A percentile compares a stretch with the other conserved stretches of the same genome.
Conservation (phyloP, 257 asterid genomes). For the Solanum microdontum region DNA sequence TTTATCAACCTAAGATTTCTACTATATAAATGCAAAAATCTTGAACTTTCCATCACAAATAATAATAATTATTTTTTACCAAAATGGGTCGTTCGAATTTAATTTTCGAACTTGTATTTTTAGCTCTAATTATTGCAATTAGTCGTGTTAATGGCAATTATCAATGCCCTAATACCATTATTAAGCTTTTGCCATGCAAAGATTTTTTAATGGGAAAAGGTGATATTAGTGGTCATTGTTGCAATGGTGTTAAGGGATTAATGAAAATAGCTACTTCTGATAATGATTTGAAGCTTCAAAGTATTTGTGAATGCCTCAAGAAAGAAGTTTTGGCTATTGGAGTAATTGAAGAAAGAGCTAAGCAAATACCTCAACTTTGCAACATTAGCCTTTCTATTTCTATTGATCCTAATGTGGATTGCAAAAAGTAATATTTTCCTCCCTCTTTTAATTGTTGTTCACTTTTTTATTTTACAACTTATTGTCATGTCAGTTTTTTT, state of each 20-base stretch:
- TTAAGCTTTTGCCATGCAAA: slow-evolving; percentile 5
- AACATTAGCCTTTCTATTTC: background rate
- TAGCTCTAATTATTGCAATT: background rate
- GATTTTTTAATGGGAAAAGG: background rate
- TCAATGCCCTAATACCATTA: background rate
- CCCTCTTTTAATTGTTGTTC: background rate
- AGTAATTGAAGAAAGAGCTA: background rate
- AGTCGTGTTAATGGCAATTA: background rate
- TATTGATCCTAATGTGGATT: background rate
- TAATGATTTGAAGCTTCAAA: background rate
- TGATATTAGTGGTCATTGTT: background rate
- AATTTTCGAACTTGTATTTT: background rate
- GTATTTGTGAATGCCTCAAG: background rate
- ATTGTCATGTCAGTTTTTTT: background rate
- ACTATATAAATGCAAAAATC: background rate
- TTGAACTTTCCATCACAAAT: background rate
- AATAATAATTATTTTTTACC: background rate
- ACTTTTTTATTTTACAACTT: no score
- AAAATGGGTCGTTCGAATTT: background rate
- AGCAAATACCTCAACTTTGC: background rate
- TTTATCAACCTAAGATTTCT: background rate
- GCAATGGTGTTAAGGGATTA: background rate
- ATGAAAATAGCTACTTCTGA: background rate
- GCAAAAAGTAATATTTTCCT: background rate
- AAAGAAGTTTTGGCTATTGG: background rate